Evolutionary conservation across 305 asterid genomes (phyloP), one percentile per base, ranked within the genome.

Genomic region (Solanum hybrid): DNA sequence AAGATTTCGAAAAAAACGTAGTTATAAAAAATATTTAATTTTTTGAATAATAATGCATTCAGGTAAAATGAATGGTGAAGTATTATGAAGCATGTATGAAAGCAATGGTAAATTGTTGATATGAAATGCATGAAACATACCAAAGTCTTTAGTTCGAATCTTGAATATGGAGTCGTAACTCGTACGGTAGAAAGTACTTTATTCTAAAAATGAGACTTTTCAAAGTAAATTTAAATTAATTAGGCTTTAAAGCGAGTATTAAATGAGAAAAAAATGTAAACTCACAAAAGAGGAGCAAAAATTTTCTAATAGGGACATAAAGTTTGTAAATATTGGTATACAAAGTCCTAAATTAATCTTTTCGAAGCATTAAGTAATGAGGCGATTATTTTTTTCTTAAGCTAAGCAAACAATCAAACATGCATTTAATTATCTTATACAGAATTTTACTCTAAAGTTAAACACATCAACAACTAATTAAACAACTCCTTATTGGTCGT

Each of bases 151-250:
- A 15, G n/a, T 51, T 51, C 2, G 4, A 15, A 51, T 15, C 1
- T 51, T 51, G 9, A 51, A 15, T 1, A 45, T 45, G 19, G 1
- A 51, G 7, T 51, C 9, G 0, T 42, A 42, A 12, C 56, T 12
- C 5, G 2, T 40, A 40, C 15, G 2, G 2, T 15, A 14, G 0
- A 51, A 14, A 51, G 4, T 51, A 14, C 0, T 51, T 22, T 60
- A 19, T 60, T 0, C 1, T 7, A 19, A 60, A 60, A 60, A 60
- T 22, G 0, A 9, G 29, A 66, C 3, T 9, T 66, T n/a, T 66
- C 0, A 2, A 0, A 10, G 0, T 66, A 66, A 66, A 66, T 66
- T 56, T 56, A 56, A 56, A 56, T 56, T 56, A 56, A 7, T 56
- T 17, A n/a, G 13, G 5, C 5, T n/a, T 24, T 66, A n/a, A 64